phyloP scores from a whole-genome alignment of 2,329 filamentous ascomycete species.

The Dothideomycetidae sp. region DNA sequence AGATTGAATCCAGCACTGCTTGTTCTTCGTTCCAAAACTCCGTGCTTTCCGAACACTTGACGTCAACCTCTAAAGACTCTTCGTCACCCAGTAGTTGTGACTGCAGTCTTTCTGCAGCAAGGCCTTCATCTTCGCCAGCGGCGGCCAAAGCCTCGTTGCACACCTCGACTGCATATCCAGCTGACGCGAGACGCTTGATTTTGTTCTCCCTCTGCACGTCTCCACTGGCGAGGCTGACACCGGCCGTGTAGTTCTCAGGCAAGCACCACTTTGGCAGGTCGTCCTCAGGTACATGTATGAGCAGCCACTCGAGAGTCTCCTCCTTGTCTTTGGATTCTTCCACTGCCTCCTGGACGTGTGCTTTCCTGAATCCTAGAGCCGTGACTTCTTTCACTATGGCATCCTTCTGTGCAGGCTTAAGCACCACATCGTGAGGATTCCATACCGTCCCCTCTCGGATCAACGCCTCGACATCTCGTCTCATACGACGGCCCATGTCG shows the following conservation, averaged over 20 bases:
- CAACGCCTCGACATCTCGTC: conserved; percentile 64
- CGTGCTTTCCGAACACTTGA: conserved; percentile 23
- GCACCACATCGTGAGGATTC: conserved; percentile 65
- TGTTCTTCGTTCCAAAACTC: conserved; percentile 77
- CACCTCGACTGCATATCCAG: conserved; percentile 74
- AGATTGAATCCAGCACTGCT: conserved; percentile 71
- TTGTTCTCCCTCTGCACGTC: conserved; percentile 69
- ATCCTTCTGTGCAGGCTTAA: conserved; percentile 44
- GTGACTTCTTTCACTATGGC: conserved; percentile 58
- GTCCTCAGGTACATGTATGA: conserved; percentile 94
- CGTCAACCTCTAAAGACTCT: conserved; percentile 13
- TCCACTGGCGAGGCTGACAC: conserved; percentile 70
- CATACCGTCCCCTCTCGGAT: conserved; percentile 67
- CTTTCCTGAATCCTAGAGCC: conserved; percentile 72
- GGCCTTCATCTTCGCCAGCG: conserved; percentile 55
- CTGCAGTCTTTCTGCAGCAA: conserved; percentile 69
- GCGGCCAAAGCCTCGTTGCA: conserved; percentile 65
- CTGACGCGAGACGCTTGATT: conserved; percentile 65
- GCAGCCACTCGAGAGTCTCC: conserved; percentile 86
- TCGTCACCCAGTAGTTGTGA: conserved; percentile 41
- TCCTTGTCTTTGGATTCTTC: conserved; percentile 80
- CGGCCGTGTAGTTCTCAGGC: conserved; percentile 81
- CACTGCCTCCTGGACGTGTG: conserved; percentile 78
- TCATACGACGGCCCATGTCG: conserved; percentile 75
- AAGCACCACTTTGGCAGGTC: conserved; percentile 87